phyloP scores from a whole-genome alignment of 306 rosid species.

The Fragaria nilgerrensis region DNA sequence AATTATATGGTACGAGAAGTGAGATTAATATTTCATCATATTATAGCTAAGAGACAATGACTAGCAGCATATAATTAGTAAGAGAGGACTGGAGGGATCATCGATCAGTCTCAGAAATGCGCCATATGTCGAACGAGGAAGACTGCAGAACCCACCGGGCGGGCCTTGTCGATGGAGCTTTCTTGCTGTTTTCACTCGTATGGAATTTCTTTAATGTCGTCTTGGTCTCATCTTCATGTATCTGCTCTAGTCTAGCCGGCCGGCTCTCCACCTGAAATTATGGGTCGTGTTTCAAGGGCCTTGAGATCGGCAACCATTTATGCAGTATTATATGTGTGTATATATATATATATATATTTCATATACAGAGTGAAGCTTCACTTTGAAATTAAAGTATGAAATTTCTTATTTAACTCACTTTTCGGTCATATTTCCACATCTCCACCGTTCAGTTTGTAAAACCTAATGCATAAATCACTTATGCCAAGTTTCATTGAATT shows the following conservation, averaged over 20 bases:
- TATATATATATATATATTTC: background rate
- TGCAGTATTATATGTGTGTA: background rate
- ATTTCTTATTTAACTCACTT: too few relatives aligned
- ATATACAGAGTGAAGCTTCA: too few relatives aligned
- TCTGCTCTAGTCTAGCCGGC: background rate
- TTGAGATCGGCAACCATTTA: background rate
- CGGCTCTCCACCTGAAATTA: slow-evolving; percentile 17
- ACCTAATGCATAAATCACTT: too few relatives aligned
- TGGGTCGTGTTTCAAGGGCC: slow-evolving; percentile 16
- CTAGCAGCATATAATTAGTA: too few relatives aligned
- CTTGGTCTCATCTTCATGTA: background rate
- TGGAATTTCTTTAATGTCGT: slow-evolving; percentile 4
- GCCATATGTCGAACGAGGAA: slow-evolving; percentile 17
- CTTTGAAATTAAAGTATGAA: too few relatives aligned
- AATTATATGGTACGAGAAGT: background rate
- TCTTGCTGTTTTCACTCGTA: background rate
- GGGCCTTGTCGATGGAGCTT: background rate
- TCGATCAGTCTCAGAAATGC: background rate
- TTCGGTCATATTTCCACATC: too few relatives aligned
- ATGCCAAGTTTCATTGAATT: too few relatives aligned
- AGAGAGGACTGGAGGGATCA: background rate
- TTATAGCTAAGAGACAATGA: too few relatives aligned
- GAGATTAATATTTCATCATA: background rate
- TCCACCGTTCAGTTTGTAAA: too few relatives aligned
- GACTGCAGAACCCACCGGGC: slow-evolving; percentile 1